These are phyloP conservation scores for Desmodesmus armatus DNA, from an alignment of 139 green algal species.

Conservation along the genomic window DNA sequence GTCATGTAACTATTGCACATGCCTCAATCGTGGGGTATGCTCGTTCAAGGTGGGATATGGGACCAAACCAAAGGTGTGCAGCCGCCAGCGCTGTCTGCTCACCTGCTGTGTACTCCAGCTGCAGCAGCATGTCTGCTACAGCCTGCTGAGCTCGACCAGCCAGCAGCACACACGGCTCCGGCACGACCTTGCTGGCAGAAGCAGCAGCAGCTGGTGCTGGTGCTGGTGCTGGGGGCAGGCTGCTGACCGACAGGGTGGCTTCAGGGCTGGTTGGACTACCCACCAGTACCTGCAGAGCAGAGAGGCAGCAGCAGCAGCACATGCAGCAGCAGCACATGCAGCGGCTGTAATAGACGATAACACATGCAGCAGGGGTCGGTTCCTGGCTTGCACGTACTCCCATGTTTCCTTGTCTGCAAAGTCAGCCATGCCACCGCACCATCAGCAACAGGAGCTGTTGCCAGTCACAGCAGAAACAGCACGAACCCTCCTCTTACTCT, in stretches of 20 bases:
- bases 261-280: not conserved
- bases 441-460: too few relatives aligned
- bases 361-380: too few relatives aligned
- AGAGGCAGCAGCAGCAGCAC: not conserved
- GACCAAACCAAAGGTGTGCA: not conserved
- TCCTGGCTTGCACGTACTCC: too few relatives aligned
- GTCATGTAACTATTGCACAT: too few relatives aligned
- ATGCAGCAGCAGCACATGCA: not conserved
- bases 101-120: conserved; percentile 28
- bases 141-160: not conserved
- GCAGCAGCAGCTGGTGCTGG: conserved; percentile 17
- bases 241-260: conserved; percentile 30
- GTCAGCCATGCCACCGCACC: too few relatives aligned
- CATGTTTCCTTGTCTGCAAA: too few relatives aligned
- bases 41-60: too few relatives aligned
- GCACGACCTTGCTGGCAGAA: not conserved
- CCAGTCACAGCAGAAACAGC: too few relatives aligned
- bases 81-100: not conserved
- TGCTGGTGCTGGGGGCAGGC: not conserved
- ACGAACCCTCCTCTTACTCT: too few relatives aligned
- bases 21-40: too few relatives aligned
- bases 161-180: conserved; percentile 20
- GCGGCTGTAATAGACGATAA: not conserved
- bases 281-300: conserved; percentile 1
- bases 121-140: conserved; percentile 22